phyloP scores from a whole-genome alignment of 495 filamentous ascomycete species.

The Trichodelitschia bisporula region DNA sequence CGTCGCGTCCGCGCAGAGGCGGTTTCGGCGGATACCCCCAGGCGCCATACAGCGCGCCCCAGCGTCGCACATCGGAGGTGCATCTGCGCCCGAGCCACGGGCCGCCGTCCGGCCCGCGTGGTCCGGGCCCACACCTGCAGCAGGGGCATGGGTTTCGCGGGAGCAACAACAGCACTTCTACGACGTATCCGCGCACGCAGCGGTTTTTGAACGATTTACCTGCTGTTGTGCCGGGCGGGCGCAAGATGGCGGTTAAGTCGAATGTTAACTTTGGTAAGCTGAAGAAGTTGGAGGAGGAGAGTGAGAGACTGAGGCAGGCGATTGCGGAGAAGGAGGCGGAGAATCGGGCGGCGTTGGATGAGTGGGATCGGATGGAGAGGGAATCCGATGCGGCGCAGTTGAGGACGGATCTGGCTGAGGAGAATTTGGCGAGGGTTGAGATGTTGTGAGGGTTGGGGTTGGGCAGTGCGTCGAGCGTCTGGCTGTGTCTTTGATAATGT shows the following conservation, averaged over 20 bases:
- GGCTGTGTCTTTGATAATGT: no score
- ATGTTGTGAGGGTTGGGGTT: no score
- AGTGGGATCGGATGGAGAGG: slow-evolving; percentile 34
- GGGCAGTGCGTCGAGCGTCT: no score
- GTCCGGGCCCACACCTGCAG: slow-evolving; percentile 3
- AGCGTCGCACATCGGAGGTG: no score
- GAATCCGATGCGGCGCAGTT: slow-evolving; percentile 33
- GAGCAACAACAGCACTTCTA: slow-evolving; percentile 22
- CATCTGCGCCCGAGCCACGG: no score
- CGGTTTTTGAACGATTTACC: slow-evolving; percentile 27
- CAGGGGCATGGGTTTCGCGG: slow-evolving; percentile 17
- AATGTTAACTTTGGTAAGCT: slow-evolving; percentile 10
- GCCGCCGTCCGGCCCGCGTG: no score
- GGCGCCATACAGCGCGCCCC: slow-evolving; percentile 1
- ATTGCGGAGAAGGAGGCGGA: slow-evolving; percentile 28
- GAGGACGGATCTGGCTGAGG: slow-evolving; percentile 35
- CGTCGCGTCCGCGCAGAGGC: slow-evolving; percentile 32
- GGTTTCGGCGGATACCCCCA: slow-evolving; percentile 12
- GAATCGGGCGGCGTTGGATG: slow-evolving; percentile 25
- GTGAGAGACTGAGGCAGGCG: slow-evolving; percentile 26
- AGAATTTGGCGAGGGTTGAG: no score
- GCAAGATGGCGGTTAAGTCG: slow-evolving; percentile 22
- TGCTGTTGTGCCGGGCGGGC: slow-evolving; percentile 27
- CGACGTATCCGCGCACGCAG: slow-evolving; percentile 24
- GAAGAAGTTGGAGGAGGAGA: slow-evolving; percentile 25